phyloP scores from a whole-genome alignment of 1,284 basidiomycete species.

The Cutaneotrichosporon cutaneum region DNA sequence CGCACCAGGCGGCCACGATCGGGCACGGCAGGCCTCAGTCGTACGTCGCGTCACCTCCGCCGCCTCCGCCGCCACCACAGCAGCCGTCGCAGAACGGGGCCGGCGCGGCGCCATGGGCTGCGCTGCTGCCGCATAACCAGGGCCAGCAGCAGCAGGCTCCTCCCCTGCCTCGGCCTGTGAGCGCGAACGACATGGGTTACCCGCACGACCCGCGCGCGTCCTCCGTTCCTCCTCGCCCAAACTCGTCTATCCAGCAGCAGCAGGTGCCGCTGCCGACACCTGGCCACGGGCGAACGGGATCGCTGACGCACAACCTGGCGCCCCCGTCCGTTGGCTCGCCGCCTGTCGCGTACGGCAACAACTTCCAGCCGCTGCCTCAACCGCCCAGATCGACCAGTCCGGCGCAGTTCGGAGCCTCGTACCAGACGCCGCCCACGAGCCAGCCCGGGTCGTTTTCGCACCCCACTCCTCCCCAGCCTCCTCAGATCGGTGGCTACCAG shows the following conservation, averaged over 20 bases:
- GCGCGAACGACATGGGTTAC: conserved; percentile 4
- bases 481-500: background rate
- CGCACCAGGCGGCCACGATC: conserved; percentile 1
- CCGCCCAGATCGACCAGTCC: background rate
- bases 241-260: background rate
- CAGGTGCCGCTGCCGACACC: background rate
- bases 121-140: conserved; percentile 30
- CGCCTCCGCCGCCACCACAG: conserved; percentile 4
- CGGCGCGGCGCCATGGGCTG: conserved; percentile 39
- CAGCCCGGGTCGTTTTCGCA: conserved; percentile 2
- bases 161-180: conserved; percentile 8
- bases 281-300: conserved; percentile 11
- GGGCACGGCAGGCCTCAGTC: background rate
- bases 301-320: conserved; percentile 11
- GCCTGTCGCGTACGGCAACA: background rate
- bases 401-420: background rate
- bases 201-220: background rate
- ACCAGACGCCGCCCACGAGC: background rate
- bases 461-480: background rate
- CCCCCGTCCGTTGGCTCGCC: background rate
- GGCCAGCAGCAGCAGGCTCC: conserved; percentile 14
- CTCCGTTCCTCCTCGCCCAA: background rate
- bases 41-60: background rate
- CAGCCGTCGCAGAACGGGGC: conserved; percentile 10
- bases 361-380: background rate